Conservation (phyloP, 495 filamentous ascomycete species). For the Copromyces sp. region DNA sequence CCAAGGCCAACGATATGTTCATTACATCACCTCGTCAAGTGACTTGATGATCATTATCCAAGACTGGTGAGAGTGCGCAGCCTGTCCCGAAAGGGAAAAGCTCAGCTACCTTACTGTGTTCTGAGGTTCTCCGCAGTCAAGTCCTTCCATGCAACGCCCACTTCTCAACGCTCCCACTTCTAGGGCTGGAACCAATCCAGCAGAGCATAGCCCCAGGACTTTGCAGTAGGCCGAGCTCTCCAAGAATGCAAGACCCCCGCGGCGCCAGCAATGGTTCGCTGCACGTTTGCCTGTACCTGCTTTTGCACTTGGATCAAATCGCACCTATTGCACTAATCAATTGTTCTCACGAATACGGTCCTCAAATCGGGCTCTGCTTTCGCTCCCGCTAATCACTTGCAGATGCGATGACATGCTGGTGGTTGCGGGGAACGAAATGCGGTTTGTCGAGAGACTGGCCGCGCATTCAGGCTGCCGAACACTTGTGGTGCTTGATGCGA, state of each 20-base stretch:
- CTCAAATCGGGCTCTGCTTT: neutral
- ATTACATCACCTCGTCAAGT: neutral
- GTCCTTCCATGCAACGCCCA: neutral
- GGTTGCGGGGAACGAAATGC: neutral
- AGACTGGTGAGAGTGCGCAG: neutral
- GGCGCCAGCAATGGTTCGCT: neutral
- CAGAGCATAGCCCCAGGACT: neutral
- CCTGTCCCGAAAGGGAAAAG: neutral
- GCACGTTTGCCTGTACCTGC: neutral
- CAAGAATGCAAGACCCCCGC: neutral
- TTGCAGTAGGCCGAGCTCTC: neutral
- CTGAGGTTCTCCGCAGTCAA: neutral
- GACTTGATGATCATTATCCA: neutral
- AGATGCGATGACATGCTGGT: neutral
- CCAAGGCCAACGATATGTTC: neutral
- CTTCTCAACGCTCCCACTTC: neutral
- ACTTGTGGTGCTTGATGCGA: neutral
- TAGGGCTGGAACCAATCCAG: neutral
- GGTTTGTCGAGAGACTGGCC: neutral
- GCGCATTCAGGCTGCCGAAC: neutral
- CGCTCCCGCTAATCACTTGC: neutral
- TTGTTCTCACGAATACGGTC: neutral
- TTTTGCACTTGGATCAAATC: neutral
- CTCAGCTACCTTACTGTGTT: neutral
- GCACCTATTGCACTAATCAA: neutral